Percentiles rank a stretch among this genome's conserved stretches.
These are phyloP conservation scores for Cymbopogon flexuosus DNA, from an alignment of 202 grass and related monocot species.

Conservation along the genomic window DNA sequence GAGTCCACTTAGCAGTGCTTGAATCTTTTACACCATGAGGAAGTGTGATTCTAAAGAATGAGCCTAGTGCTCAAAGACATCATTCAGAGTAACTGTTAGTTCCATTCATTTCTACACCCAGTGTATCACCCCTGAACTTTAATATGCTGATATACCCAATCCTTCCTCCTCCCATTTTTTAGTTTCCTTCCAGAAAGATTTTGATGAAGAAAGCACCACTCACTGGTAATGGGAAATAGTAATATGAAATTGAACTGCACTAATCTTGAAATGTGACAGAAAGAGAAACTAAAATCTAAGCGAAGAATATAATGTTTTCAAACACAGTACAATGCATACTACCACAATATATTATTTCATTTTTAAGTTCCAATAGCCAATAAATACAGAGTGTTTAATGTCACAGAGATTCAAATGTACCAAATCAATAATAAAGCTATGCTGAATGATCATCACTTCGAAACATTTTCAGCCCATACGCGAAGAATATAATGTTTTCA, in stretches of 20 bases:
- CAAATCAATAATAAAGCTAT: neutral
- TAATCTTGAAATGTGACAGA: neutral
- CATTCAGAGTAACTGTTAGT: neutral
- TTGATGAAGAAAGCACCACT: neutral
- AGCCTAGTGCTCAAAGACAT: neutral
- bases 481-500: neutral
- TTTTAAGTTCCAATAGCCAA: constrained; percentile 10
- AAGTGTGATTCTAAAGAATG: constrained; percentile 8
- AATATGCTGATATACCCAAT: neutral
- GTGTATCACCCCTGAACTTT: neutral
- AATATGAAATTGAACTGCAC: neutral
- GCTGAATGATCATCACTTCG: neutral
- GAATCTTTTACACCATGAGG: neutral
- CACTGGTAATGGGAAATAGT: neutral
- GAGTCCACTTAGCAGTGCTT: neutral
- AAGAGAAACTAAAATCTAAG: neutral
- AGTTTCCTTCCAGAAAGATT: neutral
- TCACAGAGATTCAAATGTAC: constrained; percentile 22
- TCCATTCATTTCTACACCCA: neutral
- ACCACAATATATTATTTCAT: neutral
- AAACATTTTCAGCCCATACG: constrained; percentile 68
- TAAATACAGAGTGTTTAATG: neutral
- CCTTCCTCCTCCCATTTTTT: neutral
- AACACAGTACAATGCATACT: neutral
- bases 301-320: neutral